Percentiles rank a stretch among this genome's conserved stretches.
phyloP scores from a whole-genome alignment of 2,329 filamentous ascomycete genomes.

The Mollisia scopiformis region DNA sequence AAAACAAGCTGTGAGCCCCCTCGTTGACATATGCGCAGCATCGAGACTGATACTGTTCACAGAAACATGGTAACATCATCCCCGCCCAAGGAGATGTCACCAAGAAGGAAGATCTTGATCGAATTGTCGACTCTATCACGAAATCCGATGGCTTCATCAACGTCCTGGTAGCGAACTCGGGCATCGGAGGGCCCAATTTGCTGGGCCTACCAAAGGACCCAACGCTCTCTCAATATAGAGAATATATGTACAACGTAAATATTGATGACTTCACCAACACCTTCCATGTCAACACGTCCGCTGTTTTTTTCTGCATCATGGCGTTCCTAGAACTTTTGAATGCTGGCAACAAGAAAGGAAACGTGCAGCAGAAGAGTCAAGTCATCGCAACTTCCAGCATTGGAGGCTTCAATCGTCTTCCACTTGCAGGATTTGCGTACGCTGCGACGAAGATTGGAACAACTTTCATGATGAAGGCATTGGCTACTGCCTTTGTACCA shows the following conservation, averaged over 20 bases:
- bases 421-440: constrained; percentile 76
- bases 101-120: constrained; percentile 61
- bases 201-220: neutral
- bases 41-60: neutral
- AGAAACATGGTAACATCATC: constrained; percentile 31
- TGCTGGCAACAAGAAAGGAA: constrained; percentile 60
- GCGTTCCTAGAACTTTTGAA: constrained; percentile 70
- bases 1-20: neutral
- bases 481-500: constrained; percentile 64
- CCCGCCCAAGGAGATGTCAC: constrained; percentile 56
- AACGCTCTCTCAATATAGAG: constrained; percentile 37
- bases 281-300: constrained; percentile 64
- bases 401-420: constrained; percentile 65
- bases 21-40: no score
- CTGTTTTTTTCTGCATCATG: constrained; percentile 67
- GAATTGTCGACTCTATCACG: constrained; percentile 55
- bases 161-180: constrained; percentile 62
- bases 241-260: constrained; percentile 56
- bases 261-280: constrained; percentile 64
- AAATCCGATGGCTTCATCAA: constrained; percentile 61
- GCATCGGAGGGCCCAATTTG: constrained; percentile 51
- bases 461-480: constrained; percentile 70
- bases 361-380: neutral
- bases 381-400: neutral
- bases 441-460: constrained; percentile 77